Base-by-base conservation (phyloP, 331 rosid species). In the Malus hybrid region DNA sequence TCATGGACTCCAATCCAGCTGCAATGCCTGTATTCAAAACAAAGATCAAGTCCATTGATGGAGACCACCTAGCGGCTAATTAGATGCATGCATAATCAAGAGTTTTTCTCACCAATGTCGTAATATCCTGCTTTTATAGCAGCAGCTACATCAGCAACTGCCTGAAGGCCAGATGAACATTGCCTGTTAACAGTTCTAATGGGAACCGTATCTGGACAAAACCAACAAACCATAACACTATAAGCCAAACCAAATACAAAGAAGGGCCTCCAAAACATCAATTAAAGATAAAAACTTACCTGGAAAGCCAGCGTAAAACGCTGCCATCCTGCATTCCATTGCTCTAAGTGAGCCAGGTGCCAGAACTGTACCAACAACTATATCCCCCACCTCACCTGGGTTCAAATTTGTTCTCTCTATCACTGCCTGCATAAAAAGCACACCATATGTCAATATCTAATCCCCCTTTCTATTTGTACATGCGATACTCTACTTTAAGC, bases 101-200 rank as follows among this genome's bases (percentile, higher is more conserved):
- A 61, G 19, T 54, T 63, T 20, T 57, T 65, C 90, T 79, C 71
- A 93, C 98, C 98, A 71, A 93, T 87, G 63, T 90, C 96, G 74
- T 88, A 93, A 79, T 82, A 90, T 44, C 97, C 98, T 10, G 97
- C 93, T 84, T 88, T 90, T 60, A 93, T 91, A 71, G 80, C 81
- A 62, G 98, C 96, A 85, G 96, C 98, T 75, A 93, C 93, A 78
- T 93, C 98, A 78, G 97, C 87, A 76, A 91, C 97, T 11, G 98
- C 97, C 80, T 93, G 98, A 76, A 93, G 98, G 71, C 98, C 94
- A 2, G 97, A 93, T 29, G 98, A 93, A 78, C 98, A 93, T 84
- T 90, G 97, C 77, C 98, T 81, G 75, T 93, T 93, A 67, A 91
- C 96, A 1, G 97, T 91, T 80, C 98, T 85, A 76, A 91, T 77